Conservation (phyloP, 2,329 filamentous ascomycete species). For the Fusarium sp. region DNA sequence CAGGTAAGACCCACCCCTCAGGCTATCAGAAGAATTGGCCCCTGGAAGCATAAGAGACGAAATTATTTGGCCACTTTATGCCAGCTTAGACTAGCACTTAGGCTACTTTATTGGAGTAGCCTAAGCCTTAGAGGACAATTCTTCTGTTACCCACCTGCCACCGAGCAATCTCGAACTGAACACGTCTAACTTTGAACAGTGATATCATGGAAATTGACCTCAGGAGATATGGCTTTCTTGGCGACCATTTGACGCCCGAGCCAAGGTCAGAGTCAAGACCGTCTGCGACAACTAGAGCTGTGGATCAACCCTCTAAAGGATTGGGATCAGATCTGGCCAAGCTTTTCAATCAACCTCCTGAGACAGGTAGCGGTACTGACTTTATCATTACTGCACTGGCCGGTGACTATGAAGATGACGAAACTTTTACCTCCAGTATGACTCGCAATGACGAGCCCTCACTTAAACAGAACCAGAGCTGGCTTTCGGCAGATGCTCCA, state of each 20-base stretch:
- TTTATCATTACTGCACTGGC: slow-evolving; percentile 90
- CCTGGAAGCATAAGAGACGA: no score
- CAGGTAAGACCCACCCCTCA: slow-evolving; percentile 55
- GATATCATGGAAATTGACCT: slow-evolving; percentile 96
- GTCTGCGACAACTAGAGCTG: slow-evolving; percentile 59
- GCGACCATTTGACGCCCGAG: slow-evolving; percentile 76
- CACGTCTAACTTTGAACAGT: slow-evolving; percentile 54
- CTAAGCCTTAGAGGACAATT: no score
- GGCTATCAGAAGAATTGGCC: no score
- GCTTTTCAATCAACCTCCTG: slow-evolving; percentile 87
- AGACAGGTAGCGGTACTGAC: slow-evolving; percentile 87
- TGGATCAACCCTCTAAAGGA: slow-evolving; percentile 70
- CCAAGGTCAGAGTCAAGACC: slow-evolving; percentile 63
- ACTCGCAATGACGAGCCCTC: slow-evolving; percentile 59
- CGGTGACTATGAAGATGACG: slow-evolving; percentile 79
- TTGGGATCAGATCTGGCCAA: slow-evolving; percentile 87
- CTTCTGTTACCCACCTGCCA: no score
- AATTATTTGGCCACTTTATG: no score
- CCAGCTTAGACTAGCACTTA: no score
- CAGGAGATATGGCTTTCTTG: slow-evolving; percentile 88
- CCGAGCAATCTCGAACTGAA: background rate
- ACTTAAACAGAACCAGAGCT: slow-evolving; percentile 59
- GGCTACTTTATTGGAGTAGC: no score
- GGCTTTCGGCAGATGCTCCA: slow-evolving; percentile 70
- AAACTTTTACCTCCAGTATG: slow-evolving; percentile 65